phyloP scores from a whole-genome alignment of 345 rosid species.

The Populus deltoides region DNA sequence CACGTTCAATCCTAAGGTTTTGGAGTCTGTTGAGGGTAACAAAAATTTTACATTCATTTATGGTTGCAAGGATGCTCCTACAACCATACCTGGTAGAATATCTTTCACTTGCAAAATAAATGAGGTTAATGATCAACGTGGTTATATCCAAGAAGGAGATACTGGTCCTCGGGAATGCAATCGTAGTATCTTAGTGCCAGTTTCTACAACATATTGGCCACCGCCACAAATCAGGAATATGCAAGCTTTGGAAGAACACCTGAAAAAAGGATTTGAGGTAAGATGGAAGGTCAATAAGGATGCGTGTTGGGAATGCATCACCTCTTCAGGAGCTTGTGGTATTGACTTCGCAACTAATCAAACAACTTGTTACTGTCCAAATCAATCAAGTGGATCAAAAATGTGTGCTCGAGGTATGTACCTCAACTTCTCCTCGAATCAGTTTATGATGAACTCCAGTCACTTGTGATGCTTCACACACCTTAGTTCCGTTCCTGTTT shows the following conservation, averaged over 20 bases:
- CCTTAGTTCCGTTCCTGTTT: not conserved
- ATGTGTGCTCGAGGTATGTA: not conserved
- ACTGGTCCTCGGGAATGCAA: not conserved
- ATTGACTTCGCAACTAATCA: not conserved
- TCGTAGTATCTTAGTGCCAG: conserved; percentile 15
- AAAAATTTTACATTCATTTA: conserved; percentile 9
- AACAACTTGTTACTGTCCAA: not conserved
- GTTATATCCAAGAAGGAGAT: not conserved
- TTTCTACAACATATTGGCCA: not conserved
- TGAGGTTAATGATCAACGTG: not conserved
- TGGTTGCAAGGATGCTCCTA: not conserved
- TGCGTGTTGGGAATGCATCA: not conserved
- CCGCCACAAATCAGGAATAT: too few relatives aligned
- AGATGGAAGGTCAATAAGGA: conserved; percentile 6
- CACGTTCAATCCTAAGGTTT: conserved; percentile 9
- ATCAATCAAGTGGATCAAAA: not conserved
- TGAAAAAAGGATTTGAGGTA: conserved; percentile 11
- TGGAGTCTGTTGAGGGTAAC: conserved; percentile 4
- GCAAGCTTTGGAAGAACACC: not conserved
- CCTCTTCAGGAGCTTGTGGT: conserved; percentile 13
- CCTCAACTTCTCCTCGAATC: not conserved
- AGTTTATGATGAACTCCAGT: not conserved
- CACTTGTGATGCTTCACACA: not conserved
- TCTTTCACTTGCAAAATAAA: conserved; percentile 5
- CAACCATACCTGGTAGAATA: not conserved